Percentiles rank a stretch among this genome's conserved stretches.
Conservation (phyloP, 495 filamentous ascomycete genomes). For the Talaromyces wortmannii region DNA sequence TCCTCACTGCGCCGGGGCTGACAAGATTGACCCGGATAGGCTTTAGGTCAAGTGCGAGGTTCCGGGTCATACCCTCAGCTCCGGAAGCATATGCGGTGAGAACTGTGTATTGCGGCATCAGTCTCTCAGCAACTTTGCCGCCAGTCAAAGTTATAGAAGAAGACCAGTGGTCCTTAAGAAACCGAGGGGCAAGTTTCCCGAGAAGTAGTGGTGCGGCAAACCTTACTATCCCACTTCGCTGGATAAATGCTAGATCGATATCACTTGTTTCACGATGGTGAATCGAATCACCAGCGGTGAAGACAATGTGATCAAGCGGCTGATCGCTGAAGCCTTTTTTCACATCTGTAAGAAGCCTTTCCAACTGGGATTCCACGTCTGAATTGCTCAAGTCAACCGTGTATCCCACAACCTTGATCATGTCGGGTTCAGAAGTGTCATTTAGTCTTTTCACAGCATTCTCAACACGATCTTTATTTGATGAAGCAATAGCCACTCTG, state of each 20-base stretch:
- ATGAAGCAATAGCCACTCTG: slow-evolving; percentile 43
- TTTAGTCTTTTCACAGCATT: slow-evolving; percentile 27
- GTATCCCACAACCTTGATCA: slow-evolving; percentile 21
- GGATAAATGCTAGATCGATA: slow-evolving; percentile 30
- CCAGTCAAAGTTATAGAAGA: slow-evolving; percentile 44
- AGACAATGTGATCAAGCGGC: slow-evolving; percentile 52
- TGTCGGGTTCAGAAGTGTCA: slow-evolving; percentile 2
- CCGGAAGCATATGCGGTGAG: slow-evolving; percentile 39
- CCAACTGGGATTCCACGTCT: slow-evolving; percentile 34
- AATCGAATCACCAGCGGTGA: slow-evolving; percentile 47
- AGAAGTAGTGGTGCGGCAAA: slow-evolving; percentile 37
- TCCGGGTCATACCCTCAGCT: slow-evolving; percentile 34
- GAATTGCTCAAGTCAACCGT: slow-evolving; percentile 41
- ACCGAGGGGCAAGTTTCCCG: slow-evolving; percentile 34
- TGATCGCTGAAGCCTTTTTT: background rate
- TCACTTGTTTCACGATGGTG: slow-evolving; percentile 33
- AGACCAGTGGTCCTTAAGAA: slow-evolving; percentile 24
- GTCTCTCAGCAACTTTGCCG: slow-evolving; percentile 39
- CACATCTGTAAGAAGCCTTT: slow-evolving; percentile 22
- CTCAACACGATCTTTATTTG: slow-evolving; percentile 26
- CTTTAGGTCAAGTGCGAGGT: slow-evolving; percentile 52
- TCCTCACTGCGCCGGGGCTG: slow-evolving; percentile 48
- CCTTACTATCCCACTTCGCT: slow-evolving; percentile 44
- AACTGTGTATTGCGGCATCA: slow-evolving; percentile 39
- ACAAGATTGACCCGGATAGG: slow-evolving; percentile 60